Base-by-base conservation (phyloP, 2,329 filamentous ascomycete genomes). In the Magnaporthiopsis poae region DNA sequence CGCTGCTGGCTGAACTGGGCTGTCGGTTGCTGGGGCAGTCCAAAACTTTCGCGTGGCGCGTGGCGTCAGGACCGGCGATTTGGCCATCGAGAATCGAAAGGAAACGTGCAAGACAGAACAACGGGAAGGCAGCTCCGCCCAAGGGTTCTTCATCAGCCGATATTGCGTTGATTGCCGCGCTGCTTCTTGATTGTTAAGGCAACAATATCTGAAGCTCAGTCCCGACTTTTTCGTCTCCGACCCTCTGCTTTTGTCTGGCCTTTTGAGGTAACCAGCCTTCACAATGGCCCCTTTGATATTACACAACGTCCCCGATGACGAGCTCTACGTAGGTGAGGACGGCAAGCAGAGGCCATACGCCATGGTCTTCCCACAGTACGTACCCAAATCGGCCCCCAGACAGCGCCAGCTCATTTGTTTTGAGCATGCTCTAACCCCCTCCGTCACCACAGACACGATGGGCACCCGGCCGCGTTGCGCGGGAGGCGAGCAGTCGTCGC, bases 251-350 rank as follows among this genome's bases (percentile, higher is more conserved):
- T n/a, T 9, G 2, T n/a, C 46, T 25, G 9, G 9, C 46, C 18
- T 25, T 52, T 7, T 9, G 46, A 25, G 46, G n/a, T 21, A 13
- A 8, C 60, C 31, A 11, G 27, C 25, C 2, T 62, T 25, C 60
- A 46, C 63, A 61, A 88, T 88, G 86, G 82, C 86, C 67, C 87
- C 87, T 70, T 79, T 89, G 67, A 88, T 89, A 72, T 78, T 89
- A 46, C 87, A 89, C 74, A 88, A 88, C 73, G 87, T 89, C 69
- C 86, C 86, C 67, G 86, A 89, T 70, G 86, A 89, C 64, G 87
- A 89, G 73, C 83, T 86, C 64, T 89, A 88, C 73, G 77, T 86
- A 7, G 87, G 87, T 67, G 85, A 88, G 65, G 87, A 89, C 76
- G 87, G 87, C 68, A 74, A 88, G 69, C 84, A 85, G 74, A 79